Conservation (phyloP, 2,329 filamentous ascomycete species). For the Xylariomycetidae sp. region DNA sequence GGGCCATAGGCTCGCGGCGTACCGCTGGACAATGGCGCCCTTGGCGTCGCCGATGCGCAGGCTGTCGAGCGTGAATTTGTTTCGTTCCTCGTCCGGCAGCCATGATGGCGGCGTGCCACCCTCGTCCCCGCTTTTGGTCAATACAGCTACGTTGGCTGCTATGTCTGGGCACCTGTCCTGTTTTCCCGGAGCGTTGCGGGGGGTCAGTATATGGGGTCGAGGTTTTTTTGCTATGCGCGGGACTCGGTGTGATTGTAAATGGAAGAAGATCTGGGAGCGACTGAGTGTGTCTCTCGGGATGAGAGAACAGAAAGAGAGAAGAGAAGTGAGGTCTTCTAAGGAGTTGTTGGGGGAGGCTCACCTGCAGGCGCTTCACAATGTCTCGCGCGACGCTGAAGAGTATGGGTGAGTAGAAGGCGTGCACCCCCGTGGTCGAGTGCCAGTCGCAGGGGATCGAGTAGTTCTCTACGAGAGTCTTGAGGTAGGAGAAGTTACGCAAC, state of each 20-base stretch:
- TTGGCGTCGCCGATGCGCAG: conserved; percentile 53
- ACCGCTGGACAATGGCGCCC: conserved; percentile 60
- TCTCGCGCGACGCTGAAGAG: conserved; percentile 48
- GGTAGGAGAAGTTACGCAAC: conserved; percentile 59
- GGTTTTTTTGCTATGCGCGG: too few relatives aligned
- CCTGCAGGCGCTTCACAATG: conserved; percentile 47
- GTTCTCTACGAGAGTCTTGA: conserved; percentile 52
- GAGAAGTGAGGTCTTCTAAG: too few relatives aligned
- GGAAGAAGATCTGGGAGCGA: too few relatives aligned
- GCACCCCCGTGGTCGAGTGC: conserved; percentile 57
- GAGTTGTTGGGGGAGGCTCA: too few relatives aligned
- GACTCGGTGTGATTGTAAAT: too few relatives aligned
- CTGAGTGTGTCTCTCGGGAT: too few relatives aligned
- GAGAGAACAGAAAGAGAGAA: too few relatives aligned
- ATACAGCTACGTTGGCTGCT: conserved; percentile 39
- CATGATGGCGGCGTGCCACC: conserved; percentile 12
- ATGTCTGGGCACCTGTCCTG: conserved; percentile 54
- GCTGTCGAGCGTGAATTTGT: conserved; percentile 36
- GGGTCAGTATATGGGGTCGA: too few relatives aligned
- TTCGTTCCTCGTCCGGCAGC: conserved; percentile 19
- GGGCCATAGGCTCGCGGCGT: conserved; percentile 71
- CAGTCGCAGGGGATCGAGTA: conserved; percentile 67
- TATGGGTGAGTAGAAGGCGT: conserved; percentile 54
- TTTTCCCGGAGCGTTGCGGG: too few relatives aligned
- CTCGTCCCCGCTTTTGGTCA: conserved; percentile 28